Conservation (phyloP, 2,329 filamentous ascomycete species). For the Hirsutella minnesotensis region DNA sequence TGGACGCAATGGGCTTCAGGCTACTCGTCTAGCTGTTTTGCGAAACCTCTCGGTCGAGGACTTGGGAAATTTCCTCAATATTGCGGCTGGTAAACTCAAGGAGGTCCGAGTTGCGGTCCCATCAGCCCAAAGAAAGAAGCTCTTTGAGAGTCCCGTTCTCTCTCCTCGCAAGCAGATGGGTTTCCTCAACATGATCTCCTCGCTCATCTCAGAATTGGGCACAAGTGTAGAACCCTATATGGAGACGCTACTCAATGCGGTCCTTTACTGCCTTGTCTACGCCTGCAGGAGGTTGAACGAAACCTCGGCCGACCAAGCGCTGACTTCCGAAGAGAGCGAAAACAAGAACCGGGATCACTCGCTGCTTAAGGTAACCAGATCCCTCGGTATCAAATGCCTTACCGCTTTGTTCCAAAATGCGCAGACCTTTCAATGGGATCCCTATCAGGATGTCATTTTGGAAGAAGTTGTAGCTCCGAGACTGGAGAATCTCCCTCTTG, state of each 20-base stretch:
- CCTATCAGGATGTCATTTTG: constrained; percentile 60
- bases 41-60: constrained; percentile 65
- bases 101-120: constrained; percentile 46
- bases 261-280: constrained; percentile 70
- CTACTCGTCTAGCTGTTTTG: constrained; percentile 69
- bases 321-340: constrained; percentile 28
- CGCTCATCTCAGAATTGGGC: constrained; percentile 76
- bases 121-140: constrained; percentile 31
- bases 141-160: constrained; percentile 47
- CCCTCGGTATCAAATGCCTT: constrained; percentile 71
- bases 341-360: constrained; percentile 37
- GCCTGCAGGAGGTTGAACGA: constrained; percentile 49
- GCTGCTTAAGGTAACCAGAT: constrained; percentile 53
- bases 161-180: constrained; percentile 73
- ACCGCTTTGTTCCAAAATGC: constrained; percentile 67
- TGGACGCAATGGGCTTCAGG: constrained; percentile 69
- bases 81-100: constrained; percentile 63
- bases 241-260: constrained; percentile 57
- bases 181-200: constrained; percentile 81
- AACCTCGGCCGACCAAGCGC: constrained; percentile 16
- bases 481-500: constrained; percentile 64
- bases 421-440: constrained; percentile 56
- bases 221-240: constrained; percentile 58
- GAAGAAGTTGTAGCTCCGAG: constrained; percentile 65
- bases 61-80: constrained; percentile 69